phyloP scores from a whole-genome alignment of 2,329 filamentous ascomycete species.

The Pseudogymnoascus sp. region DNA sequence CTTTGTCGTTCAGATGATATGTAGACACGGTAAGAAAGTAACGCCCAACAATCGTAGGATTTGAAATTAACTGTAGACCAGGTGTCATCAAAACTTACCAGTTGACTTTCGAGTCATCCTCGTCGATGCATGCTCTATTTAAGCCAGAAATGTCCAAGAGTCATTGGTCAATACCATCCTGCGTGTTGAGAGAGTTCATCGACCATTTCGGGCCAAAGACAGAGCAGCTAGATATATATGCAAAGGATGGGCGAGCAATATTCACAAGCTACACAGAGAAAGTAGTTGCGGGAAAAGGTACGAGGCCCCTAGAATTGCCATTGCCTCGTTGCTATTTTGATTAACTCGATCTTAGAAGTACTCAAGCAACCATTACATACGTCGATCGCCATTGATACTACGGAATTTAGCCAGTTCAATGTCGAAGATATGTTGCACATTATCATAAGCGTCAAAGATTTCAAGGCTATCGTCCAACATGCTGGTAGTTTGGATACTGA shows the following conservation, averaged over 20 bases:
- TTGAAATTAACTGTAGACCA: constrained; percentile 27
- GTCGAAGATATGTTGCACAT: constrained; percentile 71
- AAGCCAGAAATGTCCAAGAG: constrained; percentile 58
- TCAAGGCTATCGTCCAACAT: constrained; percentile 70
- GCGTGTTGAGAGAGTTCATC: constrained; percentile 64
- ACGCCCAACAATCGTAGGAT: not conserved
- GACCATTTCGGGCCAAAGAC: constrained; percentile 76
- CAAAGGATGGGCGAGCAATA: constrained; percentile 59
- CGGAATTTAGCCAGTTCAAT: constrained; percentile 68
- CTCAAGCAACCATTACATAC: constrained; percentile 75
- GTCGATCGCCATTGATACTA: constrained; percentile 66
- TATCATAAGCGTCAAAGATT: constrained; percentile 75
- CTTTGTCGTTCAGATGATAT: constrained; percentile 65
- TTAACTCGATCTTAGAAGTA: constrained; percentile 44
- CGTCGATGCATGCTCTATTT: constrained; percentile 72
- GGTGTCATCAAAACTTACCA: constrained; percentile 71
- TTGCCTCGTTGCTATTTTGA: constrained; percentile 14
- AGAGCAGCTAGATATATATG: constrained; percentile 72
- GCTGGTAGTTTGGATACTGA: constrained; percentile 61
- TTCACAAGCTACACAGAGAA: constrained; percentile 81
- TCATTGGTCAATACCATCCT: constrained; percentile 64
- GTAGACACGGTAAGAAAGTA: constrained; percentile 53
- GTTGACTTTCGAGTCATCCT: constrained; percentile 64
- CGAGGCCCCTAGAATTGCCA: constrained; percentile 11
- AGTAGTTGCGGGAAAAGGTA: constrained; percentile 59